Evolutionary conservation across 2,329 filamentous ascomycete species (phyloP).

Genomic region (Fusarium abutilonis): DNA sequence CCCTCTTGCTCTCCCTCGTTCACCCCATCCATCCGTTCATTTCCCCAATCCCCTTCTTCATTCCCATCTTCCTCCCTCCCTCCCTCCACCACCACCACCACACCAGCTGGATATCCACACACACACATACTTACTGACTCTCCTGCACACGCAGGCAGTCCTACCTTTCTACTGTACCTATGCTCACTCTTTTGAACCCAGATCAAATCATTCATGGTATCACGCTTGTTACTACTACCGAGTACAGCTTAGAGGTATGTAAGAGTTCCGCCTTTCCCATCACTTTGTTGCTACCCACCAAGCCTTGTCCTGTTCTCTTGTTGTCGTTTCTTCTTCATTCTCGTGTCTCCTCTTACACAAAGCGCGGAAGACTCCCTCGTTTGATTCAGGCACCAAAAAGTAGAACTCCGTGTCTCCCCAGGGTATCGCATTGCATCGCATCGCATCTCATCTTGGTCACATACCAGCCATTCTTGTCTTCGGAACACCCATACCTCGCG

Average conservation of each 20-base stretch:
- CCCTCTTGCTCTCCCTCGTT: slow-evolving; percentile 9
- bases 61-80: slow-evolving; percentile 31
- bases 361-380: slow-evolving; percentile 17
- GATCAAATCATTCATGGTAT: slow-evolving; percentile 21
- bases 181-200: slow-evolving; percentile 3
- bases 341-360: slow-evolving; percentile 21
- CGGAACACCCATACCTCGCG: slow-evolving; percentile 30
- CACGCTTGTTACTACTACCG: slow-evolving; percentile 8
- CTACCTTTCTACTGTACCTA: background rate
- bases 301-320: slow-evolving; percentile 13
- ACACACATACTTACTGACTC: background rate
- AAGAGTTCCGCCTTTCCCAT: slow-evolving; percentile 13
- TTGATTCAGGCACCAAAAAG: slow-evolving; percentile 32
- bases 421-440: background rate
- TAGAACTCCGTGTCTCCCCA: slow-evolving; percentile 22
- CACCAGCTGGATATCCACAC: slow-evolving; percentile 14
- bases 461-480: slow-evolving; percentile 32
- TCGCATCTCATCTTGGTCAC: slow-evolving; percentile 27
- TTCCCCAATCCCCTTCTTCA: slow-evolving; percentile 24
- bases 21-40: slow-evolving; percentile 17
- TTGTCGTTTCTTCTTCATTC: slow-evolving; percentile 12
- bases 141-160: slow-evolving; percentile 6
- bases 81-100: slow-evolving; percentile 3
- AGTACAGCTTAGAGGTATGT: slow-evolving; percentile 7
- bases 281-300: slow-evolving; percentile 17